These are phyloP conservation scores for Psidium guajava DNA, from an alignment of 345 rosid species.

Conservation along the genomic window DNA sequence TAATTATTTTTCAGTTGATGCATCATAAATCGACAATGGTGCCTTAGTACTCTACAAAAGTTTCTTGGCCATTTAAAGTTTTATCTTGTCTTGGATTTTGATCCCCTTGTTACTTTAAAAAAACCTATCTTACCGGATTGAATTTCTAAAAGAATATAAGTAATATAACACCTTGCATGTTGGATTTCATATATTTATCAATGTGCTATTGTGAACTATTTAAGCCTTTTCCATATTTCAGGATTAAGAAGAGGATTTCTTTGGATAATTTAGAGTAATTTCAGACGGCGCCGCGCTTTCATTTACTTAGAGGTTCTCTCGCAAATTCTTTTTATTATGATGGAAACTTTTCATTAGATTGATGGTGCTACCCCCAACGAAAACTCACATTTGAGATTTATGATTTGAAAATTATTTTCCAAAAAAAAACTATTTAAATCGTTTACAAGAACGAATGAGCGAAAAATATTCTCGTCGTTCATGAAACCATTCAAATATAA, in stretches of 20 bases:
- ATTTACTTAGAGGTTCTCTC: neutral
- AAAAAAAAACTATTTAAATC: too few species aligned
- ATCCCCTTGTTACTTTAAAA: neutral
- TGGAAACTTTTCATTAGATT: neutral
- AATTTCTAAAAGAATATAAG: neutral
- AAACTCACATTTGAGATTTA: neutral
- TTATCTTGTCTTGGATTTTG: neutral
- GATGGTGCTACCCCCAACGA: neutral
- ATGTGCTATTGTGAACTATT: neutral
- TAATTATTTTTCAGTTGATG: neutral
- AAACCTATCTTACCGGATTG: neutral
- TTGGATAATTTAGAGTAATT: neutral
- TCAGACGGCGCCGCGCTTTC: accelerated
- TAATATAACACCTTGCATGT: neutral
- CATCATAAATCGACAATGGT: neutral
- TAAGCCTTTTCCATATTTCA: neutral
- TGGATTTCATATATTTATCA: neutral
- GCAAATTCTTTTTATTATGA: neutral
- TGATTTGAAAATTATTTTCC: accelerated
- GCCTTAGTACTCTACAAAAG: neutral
- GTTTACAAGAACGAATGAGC: accelerated
- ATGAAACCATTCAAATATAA: neutral
- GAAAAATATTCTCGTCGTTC: accelerated
- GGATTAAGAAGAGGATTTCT: neutral
- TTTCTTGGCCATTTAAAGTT: neutral